A percentile compares a stretch with the other conserved stretches of the same genome.
phyloP scores from a whole-genome alignment of 2,329 filamentous ascomycete genomes.

The Penicillium sp. region DNA sequence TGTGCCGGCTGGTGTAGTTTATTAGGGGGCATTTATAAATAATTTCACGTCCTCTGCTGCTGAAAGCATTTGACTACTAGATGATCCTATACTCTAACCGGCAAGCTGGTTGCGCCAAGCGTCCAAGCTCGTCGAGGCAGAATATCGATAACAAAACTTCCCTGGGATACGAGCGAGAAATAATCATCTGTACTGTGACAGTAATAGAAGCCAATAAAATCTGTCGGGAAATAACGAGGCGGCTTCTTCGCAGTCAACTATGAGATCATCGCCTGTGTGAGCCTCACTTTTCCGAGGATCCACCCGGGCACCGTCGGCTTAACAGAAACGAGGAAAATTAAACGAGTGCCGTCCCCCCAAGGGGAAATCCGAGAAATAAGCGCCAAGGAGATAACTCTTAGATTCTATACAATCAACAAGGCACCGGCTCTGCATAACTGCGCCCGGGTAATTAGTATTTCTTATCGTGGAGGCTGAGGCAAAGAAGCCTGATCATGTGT shows the following conservation, averaged over 20 bases:
- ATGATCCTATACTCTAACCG: not conserved
- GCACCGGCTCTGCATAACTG: not conserved
- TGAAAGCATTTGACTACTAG: too few relatives aligned
- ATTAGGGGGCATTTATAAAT: too few relatives aligned
- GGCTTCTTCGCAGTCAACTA: not conserved
- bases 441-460: not conserved
- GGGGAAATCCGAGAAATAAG: not conserved
- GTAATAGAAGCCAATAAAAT: not conserved
- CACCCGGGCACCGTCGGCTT: conserved; percentile 1
- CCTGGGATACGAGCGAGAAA: too few relatives aligned
- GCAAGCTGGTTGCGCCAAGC: not conserved
- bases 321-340: not conserved
- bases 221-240: not conserved
- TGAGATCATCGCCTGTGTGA: conserved; percentile 1
- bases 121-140: not conserved
- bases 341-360: not conserved
- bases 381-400: not conserved
- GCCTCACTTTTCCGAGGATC: conserved; percentile 1
- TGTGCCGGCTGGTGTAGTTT: too few relatives aligned
- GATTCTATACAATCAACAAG: not conserved
- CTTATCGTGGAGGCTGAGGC: not conserved
- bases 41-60: too few relatives aligned
- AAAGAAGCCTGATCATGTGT: too few relatives aligned
- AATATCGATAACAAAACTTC: not conserved
- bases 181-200: too few relatives aligned